Evolutionary conservation across 2,329 filamentous ascomycete species (phyloP).

Genomic region (Scopulariopsis brevicaulis): DNA sequence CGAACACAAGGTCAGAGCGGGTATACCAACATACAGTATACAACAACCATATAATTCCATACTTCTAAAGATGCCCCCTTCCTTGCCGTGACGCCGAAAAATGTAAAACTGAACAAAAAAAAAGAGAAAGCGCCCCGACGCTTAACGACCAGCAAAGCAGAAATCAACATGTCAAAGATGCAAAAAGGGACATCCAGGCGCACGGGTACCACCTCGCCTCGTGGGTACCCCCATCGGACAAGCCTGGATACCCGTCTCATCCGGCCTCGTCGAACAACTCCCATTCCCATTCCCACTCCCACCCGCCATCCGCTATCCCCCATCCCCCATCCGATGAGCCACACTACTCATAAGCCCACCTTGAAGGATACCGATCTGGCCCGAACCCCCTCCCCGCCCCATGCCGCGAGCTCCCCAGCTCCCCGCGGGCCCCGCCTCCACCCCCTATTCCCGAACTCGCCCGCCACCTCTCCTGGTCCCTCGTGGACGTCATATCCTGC

Average conservation of each 20-base stretch:
- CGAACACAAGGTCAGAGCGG: too few species aligned
- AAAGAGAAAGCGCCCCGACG: too few species aligned
- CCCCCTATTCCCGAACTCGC: not conserved
- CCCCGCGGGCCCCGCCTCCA: not conserved
- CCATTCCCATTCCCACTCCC: not conserved
- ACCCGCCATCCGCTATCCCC: too few species aligned
- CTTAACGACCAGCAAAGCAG: too few species aligned
- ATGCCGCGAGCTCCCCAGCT: not conserved
- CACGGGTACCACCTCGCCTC: not conserved
- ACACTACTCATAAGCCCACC: not conserved
- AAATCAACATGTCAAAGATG: not conserved
- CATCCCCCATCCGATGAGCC: not conserved
- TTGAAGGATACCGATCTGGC: not conserved
- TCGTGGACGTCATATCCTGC: not conserved
- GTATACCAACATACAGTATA: too few species aligned
- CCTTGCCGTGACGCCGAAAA: too few species aligned
- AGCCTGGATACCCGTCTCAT: not conserved
- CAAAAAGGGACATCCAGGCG: not conserved
- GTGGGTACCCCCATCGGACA: not conserved
- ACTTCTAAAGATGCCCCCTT: too few species aligned
- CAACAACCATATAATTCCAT: too few species aligned
- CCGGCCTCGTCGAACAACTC: not conserved
- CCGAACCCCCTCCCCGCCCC: not conserved
- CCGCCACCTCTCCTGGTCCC: not conserved
- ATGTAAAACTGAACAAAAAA: too few species aligned